Base-by-base conservation (phyloP, 495 filamentous ascomycete genomes). In the Daldinia decipiens region DNA sequence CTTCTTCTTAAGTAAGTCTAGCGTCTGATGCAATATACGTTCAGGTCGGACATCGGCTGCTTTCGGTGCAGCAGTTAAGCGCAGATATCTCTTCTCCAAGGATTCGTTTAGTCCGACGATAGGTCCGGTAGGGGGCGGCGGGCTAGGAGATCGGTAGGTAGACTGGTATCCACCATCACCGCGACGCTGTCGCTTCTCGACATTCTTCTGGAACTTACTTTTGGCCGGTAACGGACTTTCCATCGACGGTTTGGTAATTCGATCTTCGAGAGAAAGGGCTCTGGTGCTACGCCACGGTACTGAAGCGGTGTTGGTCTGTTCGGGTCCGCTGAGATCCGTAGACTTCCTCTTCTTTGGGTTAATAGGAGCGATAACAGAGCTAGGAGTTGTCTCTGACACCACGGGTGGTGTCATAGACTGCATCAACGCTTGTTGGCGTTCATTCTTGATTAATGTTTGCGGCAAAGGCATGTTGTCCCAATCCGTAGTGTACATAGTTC, bases 61-160 rank as follows among this genome's bases (percentile, higher is more conserved):
- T 62, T 94, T 92, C 1, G 95, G 95, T 3, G 93, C 87, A 43
- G 93, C 88, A 6, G 95, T 99, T 78, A 99, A 85, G 27, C 95
- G 93, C 75, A 98, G 92, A 77, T 97, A 99, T 71, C 85, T 88
- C 83, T 99, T 99, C 81, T 98, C 94, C 56, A 98, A 82, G n/a
- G 83, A 83, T 81, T 92, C 84, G 81, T 90, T 95, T 36, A 90
- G 89, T 65, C 95, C 95, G 50, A 97, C 88, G 29, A 98, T 88
- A 12, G 95, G 94, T 56, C 94, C 95, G 64, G 87, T 83, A 55
- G 83, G 79, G 32, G 86, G 82, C 40, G 89, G 85, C 31, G 87
- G 84, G 31, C 82, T 85, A 13, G 91, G 87, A 43, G 89, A 89
- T 62, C 86, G 83, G 47, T 88, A 88, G 52, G 86, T 80, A 5